phyloP scores from a whole-genome alignment of 2,329 filamentous ascomycete species.

The Claviceps maximensis region DNA sequence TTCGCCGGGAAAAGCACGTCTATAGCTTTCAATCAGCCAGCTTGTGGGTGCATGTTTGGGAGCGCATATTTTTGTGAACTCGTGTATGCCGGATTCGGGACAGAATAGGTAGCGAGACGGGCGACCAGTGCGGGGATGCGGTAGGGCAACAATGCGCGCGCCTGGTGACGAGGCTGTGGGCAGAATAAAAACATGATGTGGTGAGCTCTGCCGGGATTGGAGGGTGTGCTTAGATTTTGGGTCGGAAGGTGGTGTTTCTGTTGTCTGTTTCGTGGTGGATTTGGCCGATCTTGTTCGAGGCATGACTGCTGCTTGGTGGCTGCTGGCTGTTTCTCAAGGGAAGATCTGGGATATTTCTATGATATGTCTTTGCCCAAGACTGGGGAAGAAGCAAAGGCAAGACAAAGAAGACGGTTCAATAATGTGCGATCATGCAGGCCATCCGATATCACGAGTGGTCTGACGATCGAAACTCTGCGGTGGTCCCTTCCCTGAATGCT shows the following conservation, averaged over 20 bases:
- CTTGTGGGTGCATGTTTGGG: constrained; percentile 43
- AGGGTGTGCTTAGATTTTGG: constrained; percentile 26
- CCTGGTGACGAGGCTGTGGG: constrained; percentile 39
- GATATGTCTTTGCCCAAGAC: not conserved
- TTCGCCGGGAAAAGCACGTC: constrained; percentile 7
- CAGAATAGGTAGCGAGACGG: constrained; percentile 50
- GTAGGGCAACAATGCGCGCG: constrained; percentile 45
- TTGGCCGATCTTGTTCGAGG: constrained; percentile 35
- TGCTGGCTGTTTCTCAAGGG: not conserved
- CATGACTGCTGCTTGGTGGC: constrained; percentile 22
- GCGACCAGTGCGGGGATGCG: constrained; percentile 41
- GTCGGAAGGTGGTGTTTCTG: constrained; percentile 16
- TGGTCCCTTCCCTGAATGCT: not conserved
- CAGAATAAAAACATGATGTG: constrained; percentile 46
- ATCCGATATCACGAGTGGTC: not conserved
- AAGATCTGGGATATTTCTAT: not conserved
- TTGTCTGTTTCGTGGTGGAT: constrained; percentile 12
- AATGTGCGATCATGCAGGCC: not conserved
- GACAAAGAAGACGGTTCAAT: not conserved
- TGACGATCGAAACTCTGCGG: not conserved
- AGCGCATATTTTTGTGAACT: constrained; percentile 45
- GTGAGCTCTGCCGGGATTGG: constrained; percentile 24
- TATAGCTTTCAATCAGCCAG: constrained; percentile 41
- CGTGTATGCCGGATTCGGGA: constrained; percentile 48
- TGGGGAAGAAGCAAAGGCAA: not conserved